phyloP scores from a whole-genome alignment of 108 stramenopile species.

The Skeletonema menzelii region DNA sequence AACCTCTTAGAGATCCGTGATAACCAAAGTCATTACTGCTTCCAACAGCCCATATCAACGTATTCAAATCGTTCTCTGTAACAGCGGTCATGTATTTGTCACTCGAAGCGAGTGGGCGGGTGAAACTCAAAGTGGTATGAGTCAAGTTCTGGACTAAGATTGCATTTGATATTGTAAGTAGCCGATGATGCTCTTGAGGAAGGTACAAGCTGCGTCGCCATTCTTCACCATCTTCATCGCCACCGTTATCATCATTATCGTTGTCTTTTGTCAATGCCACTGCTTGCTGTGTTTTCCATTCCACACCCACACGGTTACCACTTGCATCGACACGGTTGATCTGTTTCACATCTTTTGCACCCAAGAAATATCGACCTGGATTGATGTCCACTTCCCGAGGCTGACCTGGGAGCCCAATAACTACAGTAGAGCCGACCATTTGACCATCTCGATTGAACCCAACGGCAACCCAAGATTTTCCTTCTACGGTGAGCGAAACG shows the following conservation, averaged over 20 bases:
- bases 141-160: not conserved
- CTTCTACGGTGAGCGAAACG: not conserved
- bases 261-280: not conserved
- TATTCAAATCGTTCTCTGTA: no score
- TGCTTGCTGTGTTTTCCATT: no score
- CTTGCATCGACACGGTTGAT: not conserved
- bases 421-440: not conserved
- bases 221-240: not conserved
- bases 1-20: no score
- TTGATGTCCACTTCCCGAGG: not conserved
- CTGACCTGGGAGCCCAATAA: not conserved
- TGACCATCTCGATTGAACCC: not conserved
- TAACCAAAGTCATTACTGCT: no score
- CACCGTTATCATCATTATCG: not conserved
- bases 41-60: no score
- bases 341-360: not conserved
- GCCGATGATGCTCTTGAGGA: not conserved
- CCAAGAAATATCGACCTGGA: not conserved
- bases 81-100: no score
- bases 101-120: no score
- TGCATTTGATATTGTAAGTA: not conserved
- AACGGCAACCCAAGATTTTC: not conserved
- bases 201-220: not conserved
- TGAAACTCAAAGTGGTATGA: no score
- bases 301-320: not conserved